These are phyloP conservation scores for Ceratocystis harringtonii DNA, from an alignment of 2,329 filamentous ascomycete genomes.

Conservation along the genomic window DNA sequence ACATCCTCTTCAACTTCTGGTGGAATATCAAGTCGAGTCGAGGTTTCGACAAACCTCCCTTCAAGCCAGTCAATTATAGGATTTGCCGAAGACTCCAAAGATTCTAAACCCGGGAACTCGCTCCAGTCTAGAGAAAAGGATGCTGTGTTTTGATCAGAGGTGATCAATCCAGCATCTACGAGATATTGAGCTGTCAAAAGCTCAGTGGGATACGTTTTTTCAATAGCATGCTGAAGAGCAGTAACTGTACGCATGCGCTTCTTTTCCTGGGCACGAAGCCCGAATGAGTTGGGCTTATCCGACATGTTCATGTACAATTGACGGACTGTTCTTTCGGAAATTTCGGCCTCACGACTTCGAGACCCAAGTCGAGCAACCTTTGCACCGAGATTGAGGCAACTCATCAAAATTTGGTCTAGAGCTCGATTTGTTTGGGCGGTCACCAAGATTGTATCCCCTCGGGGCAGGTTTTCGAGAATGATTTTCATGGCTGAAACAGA, in stretches of 20 bases:
- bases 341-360: slow-evolving; percentile 13
- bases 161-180: slow-evolving; percentile 29
- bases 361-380: slow-evolving; percentile 45
- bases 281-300: not conserved
- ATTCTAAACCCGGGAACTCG: not conserved
- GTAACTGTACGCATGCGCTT: slow-evolving; percentile 31
- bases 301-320: slow-evolving; percentile 7
- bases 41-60: not conserved
- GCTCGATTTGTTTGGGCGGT: slow-evolving; percentile 86
- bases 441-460: slow-evolving; percentile 56
- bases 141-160: not conserved
- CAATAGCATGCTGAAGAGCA: not conserved
- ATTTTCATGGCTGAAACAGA: slow-evolving; percentile 57
- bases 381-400: slow-evolving; percentile 38
- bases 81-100: not conserved
- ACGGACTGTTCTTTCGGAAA: not conserved
- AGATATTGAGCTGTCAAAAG: slow-evolving; percentile 25
- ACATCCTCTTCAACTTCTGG: not conserved
- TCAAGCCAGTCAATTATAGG: slow-evolving; percentile 10
- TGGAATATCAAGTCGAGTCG: not conserved
- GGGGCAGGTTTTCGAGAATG: slow-evolving; percentile 40
- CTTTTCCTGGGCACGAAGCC: not conserved
- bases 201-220: not conserved
- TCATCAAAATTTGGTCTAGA: slow-evolving; percentile 61
- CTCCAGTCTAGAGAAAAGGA: slow-evolving; percentile 3